Evolutionary conservation across 768 basidiomycete species (phyloP), one percentile per base, ranked within the genome.

Genomic region (Hydnum rufescens): DNA sequence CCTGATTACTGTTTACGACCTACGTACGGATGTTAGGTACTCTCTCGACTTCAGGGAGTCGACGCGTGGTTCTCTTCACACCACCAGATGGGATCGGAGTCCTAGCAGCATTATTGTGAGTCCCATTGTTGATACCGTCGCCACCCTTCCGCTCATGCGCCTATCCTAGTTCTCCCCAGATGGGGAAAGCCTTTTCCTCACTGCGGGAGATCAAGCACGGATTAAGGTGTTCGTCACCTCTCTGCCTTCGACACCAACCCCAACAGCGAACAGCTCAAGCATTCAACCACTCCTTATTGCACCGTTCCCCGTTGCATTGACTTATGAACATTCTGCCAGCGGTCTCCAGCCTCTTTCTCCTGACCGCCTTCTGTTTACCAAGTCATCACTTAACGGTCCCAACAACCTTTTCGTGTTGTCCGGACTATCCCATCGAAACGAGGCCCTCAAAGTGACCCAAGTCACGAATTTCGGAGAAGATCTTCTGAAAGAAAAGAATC

Each of bases 71-170:
- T 93, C 16, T 62, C 65, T 42, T 0, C 66, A 88, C 50, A 85
- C 86, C 0, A 78, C 85, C 58, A 61, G 70, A 34, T 97, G 90
- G 92, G 88, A 95, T 62, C 75, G 84, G 25, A 84, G 83, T 30
- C 77, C 83, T 0, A 72, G 69, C 57, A 62, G 71, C 30, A 61
- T 85, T 19, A 68, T 71, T 29, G 81, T 82, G 63, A 58, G 78
- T 34, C 31, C 16, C 53, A 52, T 30, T n/a, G n/a, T 60, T 43
- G 25, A 60, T 60, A 48, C 31, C 58, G 3, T 19, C 32, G 4
- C 8, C 18, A 2, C 26, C 43, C 26, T 39, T 30, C 4, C 3
- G 31, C 25, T 19, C 42, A 30, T 39, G 29, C 46, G 23, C 8
- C 44, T 13, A 13, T 47, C 26, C 25, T 13, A 88, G 85, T 92